phyloP scores from a whole-genome alignment of 805 yeast species.

The Cyberlindnera samutprakarnensis region DNA sequence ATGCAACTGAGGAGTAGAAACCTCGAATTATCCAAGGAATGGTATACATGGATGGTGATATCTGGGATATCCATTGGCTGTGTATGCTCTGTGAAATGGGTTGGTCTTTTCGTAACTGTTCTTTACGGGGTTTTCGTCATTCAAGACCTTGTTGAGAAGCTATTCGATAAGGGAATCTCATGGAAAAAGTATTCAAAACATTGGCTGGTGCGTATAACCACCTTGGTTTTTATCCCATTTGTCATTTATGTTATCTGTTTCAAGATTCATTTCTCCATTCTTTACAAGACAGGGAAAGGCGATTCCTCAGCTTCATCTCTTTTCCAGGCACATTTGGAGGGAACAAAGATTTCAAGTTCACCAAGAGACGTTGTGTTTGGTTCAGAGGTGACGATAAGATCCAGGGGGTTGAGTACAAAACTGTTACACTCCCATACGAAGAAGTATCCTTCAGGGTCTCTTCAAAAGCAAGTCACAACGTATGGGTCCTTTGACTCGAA shows the following conservation, averaged over 20 bases:
- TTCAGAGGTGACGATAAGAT: slow-evolving; percentile 36
- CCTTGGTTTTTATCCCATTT: slow-evolving; percentile 67
- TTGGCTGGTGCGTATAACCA: slow-evolving; percentile 62
- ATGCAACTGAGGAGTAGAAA: slow-evolving; percentile 36
- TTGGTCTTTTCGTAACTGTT: slow-evolving; percentile 64
- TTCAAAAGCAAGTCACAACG: slow-evolving; percentile 91
- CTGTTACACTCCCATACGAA: slow-evolving; percentile 85
- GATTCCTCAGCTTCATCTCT: slow-evolving; percentile 86
- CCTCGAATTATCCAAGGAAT: slow-evolving; percentile 31
- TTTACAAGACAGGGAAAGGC: slow-evolving; percentile 83
- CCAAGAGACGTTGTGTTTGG: slow-evolving; percentile 63
- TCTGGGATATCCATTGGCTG: slow-evolving; percentile 72
- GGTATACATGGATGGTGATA: slow-evolving; percentile 48
- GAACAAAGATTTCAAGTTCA: slow-evolving; percentile 55
- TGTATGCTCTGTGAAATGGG: slow-evolving; percentile 84
- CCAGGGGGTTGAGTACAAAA: slow-evolving; percentile 70
- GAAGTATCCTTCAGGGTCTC: slow-evolving; percentile 83
- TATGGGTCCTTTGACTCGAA: slow-evolving; percentile 85
- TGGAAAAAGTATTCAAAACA: slow-evolving; percentile 41
- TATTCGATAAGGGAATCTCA: slow-evolving; percentile 23
- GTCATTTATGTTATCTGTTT: slow-evolving; percentile 64
- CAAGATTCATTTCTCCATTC: slow-evolving; percentile 70
- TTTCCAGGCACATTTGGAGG: slow-evolving; percentile 78
- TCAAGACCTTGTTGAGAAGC: slow-evolving; percentile 42
- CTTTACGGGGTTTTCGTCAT: slow-evolving; percentile 53